Evolutionary conservation across 768 basidiomycete genomes (phyloP).

Genomic region (Dioszegia hungarica): DNA sequence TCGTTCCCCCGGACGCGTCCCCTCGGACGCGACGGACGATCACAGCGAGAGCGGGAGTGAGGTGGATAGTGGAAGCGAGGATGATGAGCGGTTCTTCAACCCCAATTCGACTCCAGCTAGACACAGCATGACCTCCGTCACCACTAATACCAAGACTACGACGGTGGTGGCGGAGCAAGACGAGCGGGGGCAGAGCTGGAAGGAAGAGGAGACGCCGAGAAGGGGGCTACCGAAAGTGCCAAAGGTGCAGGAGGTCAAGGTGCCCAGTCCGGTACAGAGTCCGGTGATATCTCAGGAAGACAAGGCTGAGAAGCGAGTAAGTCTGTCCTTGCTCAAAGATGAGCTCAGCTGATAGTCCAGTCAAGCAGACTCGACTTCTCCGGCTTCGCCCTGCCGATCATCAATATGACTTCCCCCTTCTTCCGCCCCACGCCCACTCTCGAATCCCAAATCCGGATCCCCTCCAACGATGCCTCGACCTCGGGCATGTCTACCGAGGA

Average conservation of each 20-base stretch:
- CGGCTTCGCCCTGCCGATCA: slow-evolving; percentile 40
- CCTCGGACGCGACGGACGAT: slow-evolving; percentile 4
- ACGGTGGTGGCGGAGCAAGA: not conserved
- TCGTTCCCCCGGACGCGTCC: slow-evolving; percentile 9
- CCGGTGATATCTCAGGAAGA: slow-evolving; percentile 10
- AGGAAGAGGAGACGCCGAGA: not conserved
- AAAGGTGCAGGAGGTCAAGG: slow-evolving; percentile 28
- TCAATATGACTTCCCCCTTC: slow-evolving; percentile 40
- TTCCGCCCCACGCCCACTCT: slow-evolving; percentile 29
- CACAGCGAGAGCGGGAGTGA: slow-evolving; percentile 9
- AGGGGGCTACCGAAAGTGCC: slow-evolving; percentile 38
- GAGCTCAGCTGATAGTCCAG: slow-evolving; percentile 14
- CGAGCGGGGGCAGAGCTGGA: not conserved
- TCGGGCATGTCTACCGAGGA: slow-evolving; percentile 4
- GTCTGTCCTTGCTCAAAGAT: not conserved
- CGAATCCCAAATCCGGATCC: slow-evolving; percentile 7
- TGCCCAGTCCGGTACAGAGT: slow-evolving; percentile 42
- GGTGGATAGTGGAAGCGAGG: slow-evolving; percentile 10
- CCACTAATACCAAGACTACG: not conserved
- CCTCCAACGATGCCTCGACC: slow-evolving; percentile 13
- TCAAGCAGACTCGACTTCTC: slow-evolving; percentile 33
- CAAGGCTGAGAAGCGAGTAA: slow-evolving; percentile 24
- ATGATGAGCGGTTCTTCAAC: slow-evolving; percentile 8
- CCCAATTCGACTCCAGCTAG: not conserved
- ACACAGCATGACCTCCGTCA: not conserved